Conservation (phyloP, 257 asterid species). For the Ophiorrhiza pumila region DNA sequence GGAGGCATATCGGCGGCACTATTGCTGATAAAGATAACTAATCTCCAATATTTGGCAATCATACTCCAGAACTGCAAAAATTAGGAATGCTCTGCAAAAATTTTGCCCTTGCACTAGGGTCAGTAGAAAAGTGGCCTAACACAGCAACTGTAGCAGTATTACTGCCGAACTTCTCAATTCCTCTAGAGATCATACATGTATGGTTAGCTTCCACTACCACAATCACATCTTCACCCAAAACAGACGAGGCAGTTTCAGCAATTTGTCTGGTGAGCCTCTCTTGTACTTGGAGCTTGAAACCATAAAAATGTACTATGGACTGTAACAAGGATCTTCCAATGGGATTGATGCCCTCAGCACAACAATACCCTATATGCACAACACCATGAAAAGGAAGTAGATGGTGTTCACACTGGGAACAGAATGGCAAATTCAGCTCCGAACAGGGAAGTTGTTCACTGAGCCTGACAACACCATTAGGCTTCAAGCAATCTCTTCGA, state of each 20-base stretch:
- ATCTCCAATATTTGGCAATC: slow-evolving; percentile 3
- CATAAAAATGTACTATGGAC: slow-evolving; percentile 71
- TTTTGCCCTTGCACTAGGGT: slow-evolving; percentile 54
- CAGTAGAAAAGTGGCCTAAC: slow-evolving; percentile 71
- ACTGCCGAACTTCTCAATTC: slow-evolving; percentile 87
- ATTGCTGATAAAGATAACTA: neutral
- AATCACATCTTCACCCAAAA: slow-evolving; percentile 76
- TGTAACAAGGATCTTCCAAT: slow-evolving; percentile 58
- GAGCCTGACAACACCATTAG: slow-evolving; percentile 26
- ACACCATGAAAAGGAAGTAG: slow-evolving; percentile 90
- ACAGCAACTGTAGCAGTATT: slow-evolving; percentile 85
- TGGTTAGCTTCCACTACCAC: slow-evolving; percentile 90
- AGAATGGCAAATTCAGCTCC: slow-evolving; percentile 65
- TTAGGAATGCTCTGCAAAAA: slow-evolving; percentile 80
- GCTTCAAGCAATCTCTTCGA: slow-evolving; percentile 29
- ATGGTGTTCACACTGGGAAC: slow-evolving; percentile 95
- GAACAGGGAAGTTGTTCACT: slow-evolving; percentile 38
- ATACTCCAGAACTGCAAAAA: slow-evolving; percentile 26
- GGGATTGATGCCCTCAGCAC: slow-evolving; percentile 35
- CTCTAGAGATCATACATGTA: slow-evolving; percentile 94
- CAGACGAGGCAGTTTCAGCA: slow-evolving; percentile 68
- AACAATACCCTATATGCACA: slow-evolving; percentile 71
- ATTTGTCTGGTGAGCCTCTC: slow-evolving; percentile 93
- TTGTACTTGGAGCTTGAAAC: slow-evolving; percentile 95
- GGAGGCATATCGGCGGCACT: neutral